Evolutionary conservation across 805 yeast species (phyloP), one percentile per base, ranked within the genome.

Genomic region (Lachancea mirantina): DNA sequence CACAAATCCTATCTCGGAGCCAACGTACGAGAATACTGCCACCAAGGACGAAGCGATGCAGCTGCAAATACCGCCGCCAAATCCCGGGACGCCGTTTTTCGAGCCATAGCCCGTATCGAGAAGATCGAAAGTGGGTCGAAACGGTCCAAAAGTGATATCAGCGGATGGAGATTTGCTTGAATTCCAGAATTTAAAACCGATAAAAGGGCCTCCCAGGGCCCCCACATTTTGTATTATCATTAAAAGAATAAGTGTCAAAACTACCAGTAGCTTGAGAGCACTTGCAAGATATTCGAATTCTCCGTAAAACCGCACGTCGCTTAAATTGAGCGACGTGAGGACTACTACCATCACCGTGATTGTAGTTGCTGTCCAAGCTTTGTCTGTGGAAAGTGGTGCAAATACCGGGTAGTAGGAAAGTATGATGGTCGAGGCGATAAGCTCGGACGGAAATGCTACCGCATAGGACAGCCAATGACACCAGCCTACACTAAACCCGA

Each of bases 401-500:
- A 82, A 59, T 23, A 65, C 51, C 2, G 75, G 68, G 50, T 76
- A 84, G 49, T 75, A 84, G 24, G 82, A 70, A 26, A 84, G 58
- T 76, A 84, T 72, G 19, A 84, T 76, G 0, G 84, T 74, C 13
- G 84, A 80, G 0, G 94, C 94, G 8, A 84, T 80, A 3, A 84
- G 68, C 49, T 84, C 94, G 0, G 88, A 74, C 0, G 94, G 87
- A 39, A 83, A 60, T 0, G 85, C 84, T 30, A 81, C 59, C 10
- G 80, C 68, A 51, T 79, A 82, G 35, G 84, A 74, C 11, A 78
- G 50, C 74, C 84, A 83, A 52, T 84, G 84, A 19, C 75, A 64
- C 63, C 85, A 71, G 1, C 89, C 88, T 0, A 77, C 62, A 3
- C 83, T 74, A 55, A 79, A 79, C 2, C 87, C 87, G 57, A 79